A percentile compares a stretch with the other conserved stretches of the same genome.
These are phyloP conservation scores for Agapanthus africanus DNA, from an alignment of 106 monocot species.

Conservation along the genomic window DNA sequence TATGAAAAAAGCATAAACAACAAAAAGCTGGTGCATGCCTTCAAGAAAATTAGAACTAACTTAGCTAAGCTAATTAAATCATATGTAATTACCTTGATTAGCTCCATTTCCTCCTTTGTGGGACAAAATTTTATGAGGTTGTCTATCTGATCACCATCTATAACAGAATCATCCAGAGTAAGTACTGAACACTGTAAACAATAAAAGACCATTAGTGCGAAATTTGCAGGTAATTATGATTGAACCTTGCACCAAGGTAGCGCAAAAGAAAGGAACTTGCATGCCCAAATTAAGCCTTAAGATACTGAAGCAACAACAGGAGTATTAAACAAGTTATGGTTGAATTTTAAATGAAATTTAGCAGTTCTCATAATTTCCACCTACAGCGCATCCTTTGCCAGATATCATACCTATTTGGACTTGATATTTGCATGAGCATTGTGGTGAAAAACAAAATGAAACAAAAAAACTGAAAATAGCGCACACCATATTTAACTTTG, in stretches of 20 bases:
- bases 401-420: background rate
- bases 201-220: no score
- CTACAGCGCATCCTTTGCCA: background rate
- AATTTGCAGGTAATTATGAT: background rate
- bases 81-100: constrained; percentile 56
- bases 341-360: background rate
- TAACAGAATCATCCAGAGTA: constrained; percentile 78
- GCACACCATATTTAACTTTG: background rate
- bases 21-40: background rate
- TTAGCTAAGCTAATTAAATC: background rate
- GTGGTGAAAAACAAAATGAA: background rate
- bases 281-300: background rate
- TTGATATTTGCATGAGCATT: background rate
- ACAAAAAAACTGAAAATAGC: background rate
- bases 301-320: background rate
- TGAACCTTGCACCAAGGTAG: background rate
- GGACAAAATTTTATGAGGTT: constrained; percentile 97
- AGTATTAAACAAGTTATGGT: constrained; percentile 1
- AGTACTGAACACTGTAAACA: constrained; percentile 62
- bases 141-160: constrained; percentile 88
- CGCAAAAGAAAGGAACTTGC: background rate
- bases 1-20: background rate
- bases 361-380: background rate
- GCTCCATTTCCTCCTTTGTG: constrained; percentile 90
- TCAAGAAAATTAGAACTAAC: background rate